phyloP scores from a whole-genome alignment of 148 eudicot species.

The Heliosperma pusillum region DNA sequence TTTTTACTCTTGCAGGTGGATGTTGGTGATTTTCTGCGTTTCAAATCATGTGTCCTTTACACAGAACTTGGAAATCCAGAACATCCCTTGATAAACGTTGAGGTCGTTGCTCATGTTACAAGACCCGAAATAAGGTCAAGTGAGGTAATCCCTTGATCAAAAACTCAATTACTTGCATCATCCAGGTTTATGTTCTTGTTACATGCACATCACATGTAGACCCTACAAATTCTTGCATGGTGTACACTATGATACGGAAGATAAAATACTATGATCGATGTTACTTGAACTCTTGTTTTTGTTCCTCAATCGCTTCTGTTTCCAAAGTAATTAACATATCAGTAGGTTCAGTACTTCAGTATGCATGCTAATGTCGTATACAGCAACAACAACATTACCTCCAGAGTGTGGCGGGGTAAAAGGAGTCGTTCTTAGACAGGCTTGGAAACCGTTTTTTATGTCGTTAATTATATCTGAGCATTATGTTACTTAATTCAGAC shows the following conservation, averaged over 20 bases:
- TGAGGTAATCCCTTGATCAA: constrained; percentile 54
- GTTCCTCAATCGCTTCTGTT: not conserved
- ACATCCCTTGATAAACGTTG: constrained; percentile 74
- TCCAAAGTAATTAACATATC: too few species aligned
- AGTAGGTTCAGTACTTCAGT: not conserved
- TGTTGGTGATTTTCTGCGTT: constrained; percentile 90
- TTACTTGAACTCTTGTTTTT: not conserved
- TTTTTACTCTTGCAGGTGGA: constrained; percentile 63
- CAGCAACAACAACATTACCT: too few species aligned
- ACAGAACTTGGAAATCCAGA: constrained; percentile 75
- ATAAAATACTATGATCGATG: not conserved
- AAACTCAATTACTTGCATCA: not conserved
- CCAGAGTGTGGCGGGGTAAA: too few species aligned
- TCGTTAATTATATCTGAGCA: not conserved
- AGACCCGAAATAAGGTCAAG: constrained; percentile 90
- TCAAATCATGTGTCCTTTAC: constrained; percentile 86
- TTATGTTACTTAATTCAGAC: not conserved
- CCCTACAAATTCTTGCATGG: not conserved
- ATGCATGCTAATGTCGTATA: not conserved
- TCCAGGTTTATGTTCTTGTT: too few species aligned
- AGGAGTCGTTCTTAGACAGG: too few species aligned
- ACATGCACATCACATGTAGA: not conserved
- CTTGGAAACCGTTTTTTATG: too few species aligned
- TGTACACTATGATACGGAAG: not conserved
- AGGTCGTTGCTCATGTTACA: constrained; percentile 97